Base-by-base conservation (phyloP, 306 rosid genomes). In the Pterocarpus santalinus region DNA sequence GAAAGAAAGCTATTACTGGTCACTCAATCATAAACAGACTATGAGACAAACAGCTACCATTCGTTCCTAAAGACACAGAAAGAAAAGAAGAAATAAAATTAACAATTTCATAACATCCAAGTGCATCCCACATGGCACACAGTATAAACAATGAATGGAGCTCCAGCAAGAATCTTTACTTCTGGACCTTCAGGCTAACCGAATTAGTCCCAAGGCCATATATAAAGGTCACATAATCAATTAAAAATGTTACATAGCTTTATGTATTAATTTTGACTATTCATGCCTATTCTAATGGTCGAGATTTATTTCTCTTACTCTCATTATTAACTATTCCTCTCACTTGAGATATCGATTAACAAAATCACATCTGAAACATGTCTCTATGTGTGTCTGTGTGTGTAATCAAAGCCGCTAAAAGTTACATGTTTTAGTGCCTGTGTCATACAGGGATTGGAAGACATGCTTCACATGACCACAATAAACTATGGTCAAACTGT, bases 91-190 rank as follows among this genome's bases (percentile, higher is more conserved):
- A 2, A 43, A 43, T 5, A 1, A 43, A 43, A 8, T 43, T 52
- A 76, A 51, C 41, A 7, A 35, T 47, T 70, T 30, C 17, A 65
- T 65, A 16, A 17, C 57, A 68, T 38, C 14, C 17, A 47, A 57
- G 63, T 56, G 58, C 30, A 64, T 49, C 34, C n/a, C 47, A 66
- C 0, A 77, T 32, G 63, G 30, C 51, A 64, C 80, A 63, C 38
- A 70, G 52, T 8, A 44, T 57, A 17, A 11, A 63, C 51, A 53
- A 22, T 4, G 9, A 70, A 75, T 63, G 75, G 52, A 75, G 66
- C 63, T 76, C 76, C 64, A 30, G 68, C 41, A 57, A 72, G 62
- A 80, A 22, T 28, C 44, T 71, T 14, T 55, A 33, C 69, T 62
- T 77, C 43, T 17, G 43, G 57, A 4, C 58, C 22, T 22, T 22